Base-by-base conservation (phyloP, 768 basidiomycete genomes). In the Tephrocybe rancida region DNA sequence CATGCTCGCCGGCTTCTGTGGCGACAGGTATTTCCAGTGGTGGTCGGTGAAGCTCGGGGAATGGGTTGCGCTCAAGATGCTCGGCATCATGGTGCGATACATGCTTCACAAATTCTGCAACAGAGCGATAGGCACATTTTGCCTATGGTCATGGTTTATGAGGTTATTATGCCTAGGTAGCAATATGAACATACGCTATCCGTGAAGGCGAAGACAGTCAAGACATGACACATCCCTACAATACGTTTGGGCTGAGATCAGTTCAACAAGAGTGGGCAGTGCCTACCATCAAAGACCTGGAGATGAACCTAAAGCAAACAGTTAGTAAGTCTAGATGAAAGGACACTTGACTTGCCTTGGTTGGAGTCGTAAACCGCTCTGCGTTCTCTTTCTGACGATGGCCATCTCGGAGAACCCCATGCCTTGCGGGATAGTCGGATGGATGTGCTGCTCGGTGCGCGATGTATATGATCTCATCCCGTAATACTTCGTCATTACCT, bases 391-490 rank as follows among this genome's bases (percentile, higher is more conserved):
- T 69, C 66, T 84, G 83, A n/a, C 83, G 66, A 18, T 57, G 57
- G 5, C 70, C 73, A 11, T 75, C 73, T 16, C 70, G 65, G 13
- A 85, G 68, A 1, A 85, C 72, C 19, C 84, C 82, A 13, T 77
- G 67, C 22, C 86, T 74, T 1, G 82, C 70, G 1, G 88, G 88
- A 62, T 84, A 90, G 26, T 79, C 64, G 0, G 77, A 71, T 0
- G 90, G 92, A 62, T 86, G 72, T 1, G 92, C 89, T 4, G 90
- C 90, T 59, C 88, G 87, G 66, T 93, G 91, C 0, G 91, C 90
- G 55, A 86, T 59, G 62, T 87, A 90, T 6, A 92, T 74, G 25
- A 89, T 84, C 67, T 92, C 90, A 64, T 94, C 91, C 18, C 89
- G 70, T 30, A 92, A 66, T 1, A 89, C 83, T 65, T 92, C 91